Base-by-base conservation (phyloP, 2,329 filamentous ascomycete species). In the Spiromastix sp. region DNA sequence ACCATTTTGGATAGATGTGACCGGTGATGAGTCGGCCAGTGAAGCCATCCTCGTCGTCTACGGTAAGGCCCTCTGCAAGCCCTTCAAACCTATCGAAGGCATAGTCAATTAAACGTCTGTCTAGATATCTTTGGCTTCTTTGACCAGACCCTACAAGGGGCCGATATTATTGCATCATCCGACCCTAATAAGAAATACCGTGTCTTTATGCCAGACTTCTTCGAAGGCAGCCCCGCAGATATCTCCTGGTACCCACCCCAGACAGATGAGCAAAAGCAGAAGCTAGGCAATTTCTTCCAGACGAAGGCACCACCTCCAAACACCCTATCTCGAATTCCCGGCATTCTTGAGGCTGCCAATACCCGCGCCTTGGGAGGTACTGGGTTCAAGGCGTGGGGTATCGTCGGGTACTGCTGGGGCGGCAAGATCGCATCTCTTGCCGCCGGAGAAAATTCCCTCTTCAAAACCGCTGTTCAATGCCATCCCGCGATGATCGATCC, bases 171-270 rank as follows among this genome's bases (percentile, higher is more conserved):
- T 27, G 70, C 74, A 18, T 59, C 63, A 46, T 63, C 67, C 21
- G 67, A 79, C 70, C 81, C 82, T 75, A 60, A 72, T 65, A 56
- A 67, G 40, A 75, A 82, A 52, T 91, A 93, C 67, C 78, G 77
- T 48, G 83, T 94, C 47, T 86, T 87, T 62, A 87, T 95, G 44
- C 87, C 87, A 18, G 87, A 95, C 63, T 89, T 84, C 71, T 93
- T 94, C 66, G 72, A 82, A 41, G 86, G 84, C 55, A 70, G 74
- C 45, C 81, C 84, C 22, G 74, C 68, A 41, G 70, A 72, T 46
- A 73, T 77, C 48, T 63, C 61, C 34, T 76, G 71, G 70, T 76
- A 72, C 53, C 72, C 72, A 0, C 72, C 73, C 11, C 63, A 74
- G 51, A 76, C 61, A 42, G 63, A 74, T 26, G 74, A 78, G 40